Evolutionary conservation across 257 asterid species (phyloP).

Genomic region (Rhazya stricta): DNA sequence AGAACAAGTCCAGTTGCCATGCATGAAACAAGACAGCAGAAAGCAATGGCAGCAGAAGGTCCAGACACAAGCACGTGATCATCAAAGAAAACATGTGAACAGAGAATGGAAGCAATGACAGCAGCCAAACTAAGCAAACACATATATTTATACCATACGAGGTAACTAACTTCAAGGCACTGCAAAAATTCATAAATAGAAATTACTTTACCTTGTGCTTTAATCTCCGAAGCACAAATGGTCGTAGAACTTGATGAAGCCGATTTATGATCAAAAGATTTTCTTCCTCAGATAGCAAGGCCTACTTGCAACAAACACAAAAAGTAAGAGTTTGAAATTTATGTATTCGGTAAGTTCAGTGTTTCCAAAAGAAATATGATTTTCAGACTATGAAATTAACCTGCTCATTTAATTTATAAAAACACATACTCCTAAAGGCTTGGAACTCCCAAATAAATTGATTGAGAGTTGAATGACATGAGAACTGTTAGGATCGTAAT

Average conservation of each 20-base stretch:
- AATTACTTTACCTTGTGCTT: conserved; percentile 75
- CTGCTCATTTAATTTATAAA: not conserved
- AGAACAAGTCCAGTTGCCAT: not conserved
- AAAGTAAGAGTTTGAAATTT: conserved; percentile 16
- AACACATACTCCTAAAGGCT: not conserved
- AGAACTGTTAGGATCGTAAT: not conserved
- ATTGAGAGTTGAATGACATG: not conserved
- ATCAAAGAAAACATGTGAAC: not conserved
- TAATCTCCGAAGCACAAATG: conserved; percentile 95
- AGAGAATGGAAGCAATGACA: not conserved
- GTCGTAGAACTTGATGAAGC: conserved; percentile 98
- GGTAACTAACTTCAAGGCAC: not conserved
- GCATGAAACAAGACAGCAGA: not conserved
- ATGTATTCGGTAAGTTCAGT: too few species aligned
- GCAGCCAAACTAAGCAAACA: not conserved
- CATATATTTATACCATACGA: not conserved
- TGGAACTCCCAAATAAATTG: not conserved
- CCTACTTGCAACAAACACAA: conserved; percentile 42
- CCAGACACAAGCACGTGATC: not conserved
- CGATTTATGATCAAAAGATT: conserved; percentile 96
- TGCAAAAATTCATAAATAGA: not conserved
- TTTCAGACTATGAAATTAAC: not conserved
- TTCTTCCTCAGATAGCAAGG: conserved; percentile 96
- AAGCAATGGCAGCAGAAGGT: not conserved
- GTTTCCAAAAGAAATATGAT: too few species aligned